Base-by-base conservation (phyloP, 768 basidiomycete genomes). In the Naganishia vaughanmartiniae region DNA sequence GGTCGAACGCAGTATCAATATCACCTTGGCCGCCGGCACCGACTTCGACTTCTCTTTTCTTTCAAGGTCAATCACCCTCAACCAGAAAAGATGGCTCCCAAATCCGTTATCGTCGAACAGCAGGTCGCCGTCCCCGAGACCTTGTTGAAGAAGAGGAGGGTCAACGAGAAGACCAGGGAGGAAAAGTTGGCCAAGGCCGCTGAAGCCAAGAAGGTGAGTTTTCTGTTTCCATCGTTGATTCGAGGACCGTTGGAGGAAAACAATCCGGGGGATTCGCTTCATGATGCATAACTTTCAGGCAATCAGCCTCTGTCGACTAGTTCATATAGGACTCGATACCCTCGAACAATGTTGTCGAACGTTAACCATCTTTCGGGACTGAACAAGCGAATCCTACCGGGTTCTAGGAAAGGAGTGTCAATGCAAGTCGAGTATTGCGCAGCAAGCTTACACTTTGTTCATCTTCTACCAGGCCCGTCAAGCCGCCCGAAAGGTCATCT, bases 111-210 rank as follows among this genome's bases (percentile, higher is more conserved):
- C 33, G 58, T 45, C 48, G 48, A 21, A 39, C 55, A 81, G 76
- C 80, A 81, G 74, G 89, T 96, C 82, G 90, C 94, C 88, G 94
- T 95, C 84, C 94, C 94, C 83, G 94, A 96, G 89, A 97, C 94
- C 81, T 89, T 97, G 86, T 92, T 97, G 86, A 97, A 96, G 88
- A 97, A 95, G 86, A 89, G 94, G 85, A 93, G 94, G 85, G 90
- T 93, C 85, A 94, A 89, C 80, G 92, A 95, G 86, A 94, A 94
- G 86, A 90, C 89, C 74, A 87, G 92, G 79, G 93, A 94, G 85
- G 93, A 95, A 81, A 92, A 91, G 78, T 86, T 95, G 75, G 88
- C 85, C 75, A 90, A 90, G 72, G 91, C 90, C 28, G 81, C 84
- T 51, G 89, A 89, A 76, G 92, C 93, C 74, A 89, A 90, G 81